Evolutionary conservation across 192 early-diverging fungal genomes (phyloP).

Genomic region (Entomortierella chlamydospora): DNA sequence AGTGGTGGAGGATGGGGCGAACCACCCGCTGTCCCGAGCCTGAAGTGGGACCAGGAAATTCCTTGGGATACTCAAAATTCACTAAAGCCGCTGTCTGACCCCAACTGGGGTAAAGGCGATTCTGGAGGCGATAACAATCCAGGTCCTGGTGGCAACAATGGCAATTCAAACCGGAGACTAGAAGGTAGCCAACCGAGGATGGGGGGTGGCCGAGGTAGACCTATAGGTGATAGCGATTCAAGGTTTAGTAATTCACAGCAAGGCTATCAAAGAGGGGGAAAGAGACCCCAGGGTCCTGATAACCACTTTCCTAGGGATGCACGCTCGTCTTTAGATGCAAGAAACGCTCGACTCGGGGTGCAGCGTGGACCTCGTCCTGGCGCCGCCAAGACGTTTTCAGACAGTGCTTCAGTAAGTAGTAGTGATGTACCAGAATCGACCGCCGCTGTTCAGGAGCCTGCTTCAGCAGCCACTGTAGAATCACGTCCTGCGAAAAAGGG

Average conservation of each 20-base stretch:
- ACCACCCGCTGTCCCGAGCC: background rate
- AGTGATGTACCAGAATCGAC: background rate
- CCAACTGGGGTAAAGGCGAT: background rate
- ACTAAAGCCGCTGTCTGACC: background rate
- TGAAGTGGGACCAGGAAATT: slow-evolving; percentile 17
- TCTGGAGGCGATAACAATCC: background rate
- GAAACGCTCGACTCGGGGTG: slow-evolving; percentile 15
- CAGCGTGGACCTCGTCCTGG: slow-evolving; percentile 16
- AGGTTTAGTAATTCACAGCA: slow-evolving; percentile 1
- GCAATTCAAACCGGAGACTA: background rate
- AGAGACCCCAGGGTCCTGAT: slow-evolving; percentile 11
- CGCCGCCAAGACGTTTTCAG: background rate
- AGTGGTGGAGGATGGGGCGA: too few relatives aligned
- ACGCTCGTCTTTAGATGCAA: slow-evolving; percentile 27
- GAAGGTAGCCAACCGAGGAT: background rate
- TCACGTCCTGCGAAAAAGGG: background rate
- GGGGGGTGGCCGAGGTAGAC: slow-evolving; percentile 1
- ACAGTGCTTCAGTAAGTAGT: background rate
- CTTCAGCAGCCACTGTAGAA: background rate
- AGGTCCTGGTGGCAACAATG: background rate
- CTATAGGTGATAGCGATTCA: background rate
- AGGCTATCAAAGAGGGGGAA: slow-evolving; percentile 4
- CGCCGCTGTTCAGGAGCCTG: too few relatives aligned
- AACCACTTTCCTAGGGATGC: slow-evolving; percentile 16
- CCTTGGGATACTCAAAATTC: slow-evolving; percentile 2